Evolutionary conservation across 352 stramenopile genomes (phyloP), one percentile per base, ranked within the genome.

Genomic region (Pythium monospermum): DNA sequence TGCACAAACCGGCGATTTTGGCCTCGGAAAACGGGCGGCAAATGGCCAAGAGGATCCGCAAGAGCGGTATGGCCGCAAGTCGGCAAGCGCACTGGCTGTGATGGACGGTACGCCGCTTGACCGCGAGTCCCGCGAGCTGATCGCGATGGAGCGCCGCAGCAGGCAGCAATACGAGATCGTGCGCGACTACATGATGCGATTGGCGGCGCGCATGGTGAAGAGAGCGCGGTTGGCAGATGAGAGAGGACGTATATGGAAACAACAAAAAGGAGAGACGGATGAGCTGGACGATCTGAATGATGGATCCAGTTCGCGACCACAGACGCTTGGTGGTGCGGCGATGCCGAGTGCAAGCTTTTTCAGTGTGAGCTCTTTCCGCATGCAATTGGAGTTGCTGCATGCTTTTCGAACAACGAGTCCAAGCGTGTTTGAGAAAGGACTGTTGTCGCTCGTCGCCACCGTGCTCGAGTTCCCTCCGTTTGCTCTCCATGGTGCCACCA

Each of bases 321-420:
- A n/a, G n/a, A n/a, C n/a, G n/a, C 22, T 13, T 26, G 26, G 19
- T 23, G 27, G 25, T 31, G n/a, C 19, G 27, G 30, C 22, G 1
- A 21, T 47, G 1, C 27, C 37, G 13, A 39, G 43, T 6, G 31
- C 35, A 4, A 47, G 32, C 26, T 1, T 89, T 19, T 89, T 89
- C 19, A 66, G 64, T 1, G 59, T 86, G 4, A 53, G 54, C 1
- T 83, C 70, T 23, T 64, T 87, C n/a, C 73, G 76, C 7, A 57
- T 90, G 41, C 78, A 90, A 45, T 60, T 90, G 25, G 69, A 84
- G 40, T 84, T 87, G 69, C 54, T 90, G 32, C 73, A 64, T 1
- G 71, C 77, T 28, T 85, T 86, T 23, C 72, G 72, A 5, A 45
- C 39, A 3, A 36, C 59, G 8, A 73, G 57, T 48, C 65, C 76